Base-by-base conservation (phyloP, 805 yeast genomes). In the Ogataea ganodermae region DNA sequence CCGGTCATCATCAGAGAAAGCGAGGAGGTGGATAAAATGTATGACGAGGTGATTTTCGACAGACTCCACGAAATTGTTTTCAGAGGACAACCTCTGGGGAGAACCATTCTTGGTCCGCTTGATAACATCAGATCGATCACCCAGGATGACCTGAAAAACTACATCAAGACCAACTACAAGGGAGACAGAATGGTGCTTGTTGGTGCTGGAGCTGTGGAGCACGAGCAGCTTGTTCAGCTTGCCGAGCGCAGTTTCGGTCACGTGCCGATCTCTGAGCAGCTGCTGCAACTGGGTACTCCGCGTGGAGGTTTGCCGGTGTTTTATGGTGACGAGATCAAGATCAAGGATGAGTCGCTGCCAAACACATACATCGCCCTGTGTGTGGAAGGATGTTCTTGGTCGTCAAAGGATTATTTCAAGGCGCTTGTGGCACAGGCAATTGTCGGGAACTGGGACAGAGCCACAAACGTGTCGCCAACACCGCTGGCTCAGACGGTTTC, bases 171-270 rank as follows among this genome's bases (percentile, higher is more conserved):
- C 35, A 94, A 94, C 73, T 94, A 94, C 71, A 87, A 86, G 62
- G 96, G 97, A 35, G 97, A 94, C 70, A 77, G 98, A 62, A 94
- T 94, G 98, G 98, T 94, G 1, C 75, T 94, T n/a, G 96, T 91
- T 33, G 98, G 97, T 35, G 90, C 95, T 1, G 99, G 99, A 18
- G 85, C 91, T 37, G 95, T 94, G 20, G 81, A 89, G 59, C 99
- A 94, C 70, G 86, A 84, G 6, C 83, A 85, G 53, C 79, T 94
- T 46, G 96, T 90, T 21, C 62, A 74, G 53, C 75, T 83, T 50
- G 98, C 97, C 3, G 76, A 83, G 55, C 73, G 80, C 64, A 79
- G 81, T 61, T 94, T 94, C 66, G 89, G 89, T 10, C 85, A 83
- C 58, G 77, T 87, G 42, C 77, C 81, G 42, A 48, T 72, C 9